Base-by-base conservation (phyloP, 306 rosid species). In the Quercus aquifolioides region DNA sequence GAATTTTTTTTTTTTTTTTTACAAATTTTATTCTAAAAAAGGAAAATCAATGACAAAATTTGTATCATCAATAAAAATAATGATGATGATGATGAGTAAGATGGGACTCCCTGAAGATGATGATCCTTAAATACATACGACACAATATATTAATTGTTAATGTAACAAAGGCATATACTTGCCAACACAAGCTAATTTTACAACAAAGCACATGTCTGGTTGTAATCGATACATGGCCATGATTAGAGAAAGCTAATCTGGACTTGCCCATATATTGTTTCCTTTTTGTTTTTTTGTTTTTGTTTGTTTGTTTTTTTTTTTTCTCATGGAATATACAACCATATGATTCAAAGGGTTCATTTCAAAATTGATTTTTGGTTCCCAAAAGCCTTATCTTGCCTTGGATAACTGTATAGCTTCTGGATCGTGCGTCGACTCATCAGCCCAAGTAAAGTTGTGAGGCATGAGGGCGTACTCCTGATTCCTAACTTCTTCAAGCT, bases 371-470 rank as follows among this genome's bases (percentile, higher is more conserved):
- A 43, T 35, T 20, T 35, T 15, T 33, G 28, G 46, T 41, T 28
- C 17, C 49, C 19, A 35, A 28, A 64, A 10, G 6, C 55, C 25
- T 17, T 55, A 94, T 94, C 98, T 91, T 73, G 97, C 85, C 82
- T 76, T 80, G 56, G 97, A 92, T 84, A 95, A 88, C 38, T 92
- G 98, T 28, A 95, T 92, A 73, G 98, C 97, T 84, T 90, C 95
- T 83, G 87, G 99, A 82, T 91, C 96, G 49, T 86, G 88, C n/a
- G 89, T 91, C 14, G 92, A 79, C 70, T 95, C 99, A 21, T 85
- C 96, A 74, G 80, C 87, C 99, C 98, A 95, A 74, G 80, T 78
- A 86, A 94, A 92, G 23, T 78, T 84, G 80, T 91, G 97, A 74
- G 92, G 85, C 83, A 69, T 75, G 41, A 68, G 86, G 26, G 90